phyloP scores from a whole-genome alignment of 768 basidiomycete species.

The Naganishia vaughanmartiniae region DNA sequence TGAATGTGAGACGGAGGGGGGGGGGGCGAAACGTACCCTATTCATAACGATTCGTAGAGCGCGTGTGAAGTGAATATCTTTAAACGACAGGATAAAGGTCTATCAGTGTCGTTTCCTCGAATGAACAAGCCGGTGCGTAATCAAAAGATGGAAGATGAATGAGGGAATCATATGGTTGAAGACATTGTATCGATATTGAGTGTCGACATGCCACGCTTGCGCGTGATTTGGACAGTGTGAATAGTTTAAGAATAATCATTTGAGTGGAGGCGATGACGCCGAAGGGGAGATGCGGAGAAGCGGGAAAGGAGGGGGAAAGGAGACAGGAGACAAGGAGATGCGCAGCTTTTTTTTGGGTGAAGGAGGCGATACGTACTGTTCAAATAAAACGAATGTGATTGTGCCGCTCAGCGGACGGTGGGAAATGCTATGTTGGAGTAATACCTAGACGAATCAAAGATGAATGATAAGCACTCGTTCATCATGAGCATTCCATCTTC shows the following conservation, averaged over 20 bases:
- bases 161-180: constrained; percentile 30
- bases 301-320: background rate
- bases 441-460: no score
- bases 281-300: background rate
- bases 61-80: constrained; percentile 14
- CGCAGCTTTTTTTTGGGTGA: no score
- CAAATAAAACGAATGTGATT: background rate
- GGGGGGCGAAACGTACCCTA: constrained; percentile 19
- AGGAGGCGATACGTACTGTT: constrained; percentile 5
- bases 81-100: background rate
- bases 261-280: background rate
- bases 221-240: constrained; percentile 25
- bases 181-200: constrained; percentile 31
- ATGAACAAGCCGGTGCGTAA: background rate
- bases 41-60: constrained; percentile 7
- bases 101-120: background rate
- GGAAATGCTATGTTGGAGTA: background rate
- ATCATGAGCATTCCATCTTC: no score
- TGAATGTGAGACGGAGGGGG: background rate
- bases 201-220: constrained; percentile 19
- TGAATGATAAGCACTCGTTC: background rate
- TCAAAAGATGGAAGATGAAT: background rate
- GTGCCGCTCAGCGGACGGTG: constrained; percentile 13
- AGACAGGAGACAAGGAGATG: background rate
- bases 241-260: constrained; percentile 25